Base-by-base conservation (phyloP, 106 monocot genomes). In the Dactylorhiza incarnata region DNA sequence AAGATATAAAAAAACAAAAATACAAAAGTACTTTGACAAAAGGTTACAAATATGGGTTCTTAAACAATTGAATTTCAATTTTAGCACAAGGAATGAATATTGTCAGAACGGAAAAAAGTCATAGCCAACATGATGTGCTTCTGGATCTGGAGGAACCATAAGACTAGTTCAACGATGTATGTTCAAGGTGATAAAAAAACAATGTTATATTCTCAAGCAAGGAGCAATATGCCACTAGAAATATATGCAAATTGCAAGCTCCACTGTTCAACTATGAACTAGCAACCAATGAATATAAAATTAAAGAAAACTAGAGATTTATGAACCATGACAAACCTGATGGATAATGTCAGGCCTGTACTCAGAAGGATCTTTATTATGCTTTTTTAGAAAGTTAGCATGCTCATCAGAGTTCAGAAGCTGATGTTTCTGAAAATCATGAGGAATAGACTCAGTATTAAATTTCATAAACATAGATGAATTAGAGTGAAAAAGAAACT, bases 331-430 rank as follows among this genome's bases (percentile, higher is more conserved):
- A 49, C 17, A 63, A 25, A 88, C 91, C 85, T 91, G 91, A 29
- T 91, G 91, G 73, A 91, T 79, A 59, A 91, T 91, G 72, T 91
- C 91, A 72, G 91, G 91, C 65, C 91, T 81, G 49, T 91, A 91
- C 81, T 91, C 86, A 80, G 85, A 85, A 22, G 91, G 91, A 72
- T 91, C 82, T 15, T 84, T 81, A 48, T 80, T 80, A 50, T 91
- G 91, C 81, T 91, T 88, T 73, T 79, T 88, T 49, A 91, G 73
- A 76, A 81, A 91, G 50, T 91, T 88, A 29, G 85, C 81, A 82
- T 91, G 91, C 26, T 91, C 87, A 77, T 91, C 91, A 10, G 91
- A 91, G 83, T 87, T 91, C 85, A 91, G 72, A 15, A 91, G 78
- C 44, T 86, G 86, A 68, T 80, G 86, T 73, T 71, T 87, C 91